Base-by-base conservation (phyloP, 495 filamentous ascomycete genomes). In the Penicillium daleae region DNA sequence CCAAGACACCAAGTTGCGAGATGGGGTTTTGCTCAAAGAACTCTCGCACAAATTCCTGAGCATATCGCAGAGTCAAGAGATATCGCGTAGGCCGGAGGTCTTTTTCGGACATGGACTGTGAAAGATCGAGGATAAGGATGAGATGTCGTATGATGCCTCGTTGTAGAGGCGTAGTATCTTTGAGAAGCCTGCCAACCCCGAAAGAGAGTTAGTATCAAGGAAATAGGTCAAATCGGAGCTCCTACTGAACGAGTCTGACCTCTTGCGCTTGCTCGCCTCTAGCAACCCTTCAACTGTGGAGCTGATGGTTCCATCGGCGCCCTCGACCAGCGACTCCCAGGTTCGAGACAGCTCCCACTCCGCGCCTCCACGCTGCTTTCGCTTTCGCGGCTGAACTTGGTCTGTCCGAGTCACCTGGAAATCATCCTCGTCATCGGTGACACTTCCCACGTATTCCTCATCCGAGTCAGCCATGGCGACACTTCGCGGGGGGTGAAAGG, bases 21-120 rank as follows among this genome's bases (percentile, higher is more conserved):
- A 99, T 98, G n/a, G 95, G 95, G 62, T 99, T 99, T 74, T 99
- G 95, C 74, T 97, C 94, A 72, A 98, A 99, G 76, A 92, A 99
- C 66, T 97, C 96, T 49, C 87, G 84, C 39, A 97, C 89, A 72
- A 97, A 98, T 61, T 91, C 89, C 62, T 89, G 84, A 49, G 93
- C 90, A 78, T 93, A 96, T 66, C 88, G 88, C 61, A 97, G 83
- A 9, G 88, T 88, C 39, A 97, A 82, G 44, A 92, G 83, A 73
- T 94, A 92, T 33, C 94, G 86, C 21, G 85, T 97, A 6, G 95
- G 95, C 15, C 92, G 86, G 33, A 98, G 81, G 67, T 99, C 95
- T 74, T 97, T 98, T 76, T 98, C 95, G 15, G 85, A 77, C 95
- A 99, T 99, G 21, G 93, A 92, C 64, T 90, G 87, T 54, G 90